Evolutionary conservation across 495 filamentous ascomycete species (phyloP).

Genomic region (Hyaloscypha hepaticicola): DNA sequence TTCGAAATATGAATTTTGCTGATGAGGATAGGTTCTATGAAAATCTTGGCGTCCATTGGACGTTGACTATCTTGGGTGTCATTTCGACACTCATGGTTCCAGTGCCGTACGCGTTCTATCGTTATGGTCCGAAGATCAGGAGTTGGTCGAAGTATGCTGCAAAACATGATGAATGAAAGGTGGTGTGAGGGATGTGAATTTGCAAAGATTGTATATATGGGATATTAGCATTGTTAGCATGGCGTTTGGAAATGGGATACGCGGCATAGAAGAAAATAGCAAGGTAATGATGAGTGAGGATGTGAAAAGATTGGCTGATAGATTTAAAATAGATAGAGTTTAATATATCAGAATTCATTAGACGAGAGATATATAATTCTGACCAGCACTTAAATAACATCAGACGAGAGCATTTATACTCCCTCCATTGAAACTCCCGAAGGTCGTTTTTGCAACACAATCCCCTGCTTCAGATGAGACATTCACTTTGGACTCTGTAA

Average conservation of each 20-base stretch:
- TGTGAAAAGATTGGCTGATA: too few relatives aligned
- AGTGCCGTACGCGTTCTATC: slow-evolving; percentile 50
- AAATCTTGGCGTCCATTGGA: slow-evolving; percentile 56
- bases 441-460: too few relatives aligned
- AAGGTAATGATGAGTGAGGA: too few relatives aligned
- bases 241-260: background rate
- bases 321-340: too few relatives aligned
- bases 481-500: too few relatives aligned
- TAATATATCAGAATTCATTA: too few relatives aligned
- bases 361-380: too few relatives aligned
- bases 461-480: too few relatives aligned
- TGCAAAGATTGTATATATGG: background rate
- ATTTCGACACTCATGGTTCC: slow-evolving; percentile 51
- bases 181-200: background rate
- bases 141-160: slow-evolving; percentile 20
- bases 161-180: slow-evolving; percentile 1
- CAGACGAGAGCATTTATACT: too few relatives aligned
- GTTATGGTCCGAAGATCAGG: slow-evolving; percentile 48
- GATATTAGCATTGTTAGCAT: background rate
- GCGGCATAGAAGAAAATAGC: too few relatives aligned
- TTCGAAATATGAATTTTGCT: background rate
- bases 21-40: slow-evolving; percentile 37
- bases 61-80: slow-evolving; percentile 52
- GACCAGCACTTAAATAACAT: too few relatives aligned
- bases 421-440: too few relatives aligned